A percentile compares a stretch with the other conserved stretches of the same genome.
These are phyloP conservation scores for Aspergillus tanneri DNA, from an alignment of 2,329 filamentous ascomycete genomes.

Conservation along the genomic window DNA sequence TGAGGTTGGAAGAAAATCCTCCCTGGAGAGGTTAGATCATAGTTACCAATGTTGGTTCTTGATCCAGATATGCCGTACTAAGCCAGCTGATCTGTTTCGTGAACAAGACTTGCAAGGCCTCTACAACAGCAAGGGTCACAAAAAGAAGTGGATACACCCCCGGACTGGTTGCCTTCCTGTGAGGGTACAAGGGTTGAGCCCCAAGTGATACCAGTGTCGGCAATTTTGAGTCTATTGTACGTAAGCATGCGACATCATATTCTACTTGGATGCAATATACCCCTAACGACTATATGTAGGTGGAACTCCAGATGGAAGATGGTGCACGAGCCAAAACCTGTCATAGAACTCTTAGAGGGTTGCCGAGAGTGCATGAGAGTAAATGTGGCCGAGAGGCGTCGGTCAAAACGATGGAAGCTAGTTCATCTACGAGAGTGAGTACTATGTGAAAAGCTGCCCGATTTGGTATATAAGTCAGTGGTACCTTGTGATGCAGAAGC, in stretches of 20 bases:
- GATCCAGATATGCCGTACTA: slow-evolving; percentile 12
- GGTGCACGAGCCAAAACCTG: slow-evolving; percentile 63
- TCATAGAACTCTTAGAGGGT: slow-evolving; percentile 50
- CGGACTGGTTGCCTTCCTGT: slow-evolving; percentile 32
- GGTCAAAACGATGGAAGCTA: slow-evolving; percentile 46
- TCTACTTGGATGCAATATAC: slow-evolving; percentile 43
- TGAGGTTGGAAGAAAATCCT: slow-evolving; percentile 15
- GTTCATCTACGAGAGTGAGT: slow-evolving; percentile 41
- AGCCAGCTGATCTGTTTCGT: slow-evolving; percentile 29
- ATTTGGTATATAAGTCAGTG: too few relatives aligned
- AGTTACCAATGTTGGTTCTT: slow-evolving; percentile 15
- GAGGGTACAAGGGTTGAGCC: slow-evolving; percentile 28
- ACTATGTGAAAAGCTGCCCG: slow-evolving; percentile 12
- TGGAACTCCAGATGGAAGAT: slow-evolving; percentile 60
- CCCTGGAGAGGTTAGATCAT: slow-evolving; percentile 15
- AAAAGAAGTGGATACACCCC: slow-evolving; percentile 32
- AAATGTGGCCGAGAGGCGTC: slow-evolving; percentile 47
- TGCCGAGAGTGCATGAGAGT: slow-evolving; percentile 49
- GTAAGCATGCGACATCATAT: slow-evolving; percentile 10
- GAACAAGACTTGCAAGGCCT: slow-evolving; percentile 34
- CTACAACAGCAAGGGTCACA: slow-evolving; percentile 34
- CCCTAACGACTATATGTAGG: slow-evolving; percentile 60
- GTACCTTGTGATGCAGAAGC: slow-evolving; percentile 49
- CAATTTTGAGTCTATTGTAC: slow-evolving; percentile 28
- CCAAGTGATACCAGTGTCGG: slow-evolving; percentile 27